Base-by-base conservation (phyloP, 83 land plant species). In the Thuja plicata region DNA sequence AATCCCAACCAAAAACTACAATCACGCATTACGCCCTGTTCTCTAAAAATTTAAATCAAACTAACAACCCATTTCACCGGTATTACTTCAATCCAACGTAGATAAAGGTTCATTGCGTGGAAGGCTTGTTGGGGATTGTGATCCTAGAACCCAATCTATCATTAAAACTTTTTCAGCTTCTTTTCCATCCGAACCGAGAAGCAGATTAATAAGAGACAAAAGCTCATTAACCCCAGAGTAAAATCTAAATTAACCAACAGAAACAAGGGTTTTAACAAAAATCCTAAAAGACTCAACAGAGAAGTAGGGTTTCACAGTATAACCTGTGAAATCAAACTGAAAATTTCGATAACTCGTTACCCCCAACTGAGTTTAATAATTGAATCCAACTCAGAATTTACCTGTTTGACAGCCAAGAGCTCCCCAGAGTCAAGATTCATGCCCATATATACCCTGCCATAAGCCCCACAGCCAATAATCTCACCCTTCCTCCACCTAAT, bases 401-500 rank as follows among this genome's bases (percentile, higher is more conserved):
- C 99, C 99, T 98, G 98, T 89, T 98, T 98, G 83, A 98, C 97
- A 1, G 99, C 99, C 15, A 98, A 90, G 27, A 98, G 96, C 93
- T 97, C 99, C 21, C 99, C 99, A 10, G 99, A 98, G 90, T 97
- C 98, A 24, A 97, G 94, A 86, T 98, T 95, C 98, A 98, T 96
- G 41, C 99, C 99, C 99, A 98, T 98, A 50, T 97, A 97, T 43
- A 98, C 99, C 24, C 96, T 93, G 1, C 99, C 99, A 87, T 95
- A 98, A 11, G 99, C 99, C 32, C 99, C 99, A 50, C 91, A 93
- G 13, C 99, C 99, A 85, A 98, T 97, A 86, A 97, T 88, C 93
- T 97, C 99, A 16, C 99, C 99, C 86, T 96, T 96, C 91, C 99
- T 92, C 99, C 99, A 98, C 88, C 98, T 96, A 88, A 98, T 96